Evolutionary conservation across 768 basidiomycete species (phyloP), one percentile per base, ranked within the genome.

Genomic region (Leccinum longicurvipes): DNA sequence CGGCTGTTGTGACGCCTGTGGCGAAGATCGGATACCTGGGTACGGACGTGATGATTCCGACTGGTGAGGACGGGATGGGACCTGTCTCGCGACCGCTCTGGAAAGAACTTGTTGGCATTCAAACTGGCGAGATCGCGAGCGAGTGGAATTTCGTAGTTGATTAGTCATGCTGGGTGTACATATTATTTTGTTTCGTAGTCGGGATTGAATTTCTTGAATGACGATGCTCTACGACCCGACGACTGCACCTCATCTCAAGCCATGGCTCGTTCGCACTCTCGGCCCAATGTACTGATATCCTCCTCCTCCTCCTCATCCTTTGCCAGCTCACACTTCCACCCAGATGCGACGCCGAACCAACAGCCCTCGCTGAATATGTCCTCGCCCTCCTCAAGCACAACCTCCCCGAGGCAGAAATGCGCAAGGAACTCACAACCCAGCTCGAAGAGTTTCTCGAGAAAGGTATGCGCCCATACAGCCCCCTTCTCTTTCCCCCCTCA

Each of bases 271-370:
- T 47, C 81, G 83, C 59, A 90, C 88, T 0, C 83, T 98, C 41
- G 93, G 93, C 71, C 94, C 94, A 59, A 93, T 98, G 94, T 94
- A 25, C 24, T n/a, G n/a, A n/a, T n/a, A 51, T 61, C 32, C 4
- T 6, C 1, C 34, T 17, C 57, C 32, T 5, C 5, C 1, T 36
- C 19, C 57, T 36, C 54, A 31, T 52, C 45, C 24, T 10, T n/a
- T n/a, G 21, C 2, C 4, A 27, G 14, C 6, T 63, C 9, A 60
- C 49, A 12, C 2, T 1, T 21, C 9, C 21, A 0, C 4, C 4
- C 54, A 97, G 95, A 80, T 96, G 93, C 72, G 96, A 98, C 70
- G 96, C 96, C 41, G 96, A 98, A 68, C 94, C 96, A 28, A 84
- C 85, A 28, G 92, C 93, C 29, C 84, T 98, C 50, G 87, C 92